Evolutionary conservation across 208 protist genomes (phyloP), one percentile per base, ranked within the genome.

Genomic region (Acanthamoeba castellanii): DNA sequence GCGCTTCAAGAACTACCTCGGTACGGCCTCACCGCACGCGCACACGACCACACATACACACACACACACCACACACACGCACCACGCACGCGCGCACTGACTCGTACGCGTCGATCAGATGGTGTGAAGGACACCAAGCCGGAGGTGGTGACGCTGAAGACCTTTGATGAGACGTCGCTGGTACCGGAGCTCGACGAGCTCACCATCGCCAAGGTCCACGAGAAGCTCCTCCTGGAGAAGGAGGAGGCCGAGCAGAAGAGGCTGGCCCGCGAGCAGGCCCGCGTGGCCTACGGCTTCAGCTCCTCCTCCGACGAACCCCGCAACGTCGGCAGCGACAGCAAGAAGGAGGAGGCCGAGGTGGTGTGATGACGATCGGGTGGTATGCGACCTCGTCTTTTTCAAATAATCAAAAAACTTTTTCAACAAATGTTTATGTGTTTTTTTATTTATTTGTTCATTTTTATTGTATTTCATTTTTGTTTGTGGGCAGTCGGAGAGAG

Each of bases 101-200:
- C 55, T 25, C 55, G 55, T 25, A 52, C 55, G 55, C 55, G 55
- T 8, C n/a, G 72, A 81, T 18, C 50, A 64, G 50, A 88, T 37
- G 81, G 81, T 25, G 37, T 42, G 9, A 88, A 88, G 50, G 81
- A 88, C 50, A 88, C 81, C n/a, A 64, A 55, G 50, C 47, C 81
- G 2, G 81, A 88, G 81, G 81, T 66, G 50, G 81, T n/a, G 13
- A 8, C 59, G 47, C 50, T 66, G 37, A 88, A 88, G 50, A 88
- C 81, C 81, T 88, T 88, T 88, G 81, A 88, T 22, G 81, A 88
- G 45, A n/a, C 1, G 14, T 88, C 81, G 9, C 81, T 88, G 30
- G 81, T 88, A 7, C 81, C 81, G 30, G n/a, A 42, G 50, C 52
- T 88, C 50, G 52, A 55, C 50, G 81, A 88, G 81, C 50, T 66